A percentile compares a stretch with the other conserved stretches of the same genome.
Evolutionary conservation across 352 stramenopile species (phyloP).

Genomic region (Globisporangium emineosum): DNA sequence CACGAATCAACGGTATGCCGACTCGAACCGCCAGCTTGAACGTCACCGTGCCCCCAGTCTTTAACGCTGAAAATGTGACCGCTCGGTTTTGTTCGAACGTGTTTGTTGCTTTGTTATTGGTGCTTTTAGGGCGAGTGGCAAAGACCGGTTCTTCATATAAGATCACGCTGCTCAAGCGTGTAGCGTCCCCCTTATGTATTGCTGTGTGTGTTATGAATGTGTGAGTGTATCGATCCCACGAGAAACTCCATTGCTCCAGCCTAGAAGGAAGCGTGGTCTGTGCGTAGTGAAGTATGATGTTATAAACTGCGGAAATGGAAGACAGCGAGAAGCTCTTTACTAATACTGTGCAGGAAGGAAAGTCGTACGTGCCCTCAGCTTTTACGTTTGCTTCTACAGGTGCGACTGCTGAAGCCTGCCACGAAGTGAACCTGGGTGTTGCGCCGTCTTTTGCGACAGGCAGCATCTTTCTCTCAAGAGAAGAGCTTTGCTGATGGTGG

Average conservation of each 20-base stretch:
- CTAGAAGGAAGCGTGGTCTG: neutral
- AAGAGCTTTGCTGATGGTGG: slow-evolving; percentile 33
- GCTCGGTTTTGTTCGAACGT: neutral
- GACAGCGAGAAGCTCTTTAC: neutral
- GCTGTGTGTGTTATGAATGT: neutral
- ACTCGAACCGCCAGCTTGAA: neutral
- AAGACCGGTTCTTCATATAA: slow-evolving; percentile 10
- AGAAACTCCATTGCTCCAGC: neutral
- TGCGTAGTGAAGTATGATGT: neutral
- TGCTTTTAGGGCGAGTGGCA: neutral
- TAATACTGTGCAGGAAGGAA: no score
- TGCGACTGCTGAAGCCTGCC: slow-evolving; percentile 36
- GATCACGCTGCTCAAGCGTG: neutral
- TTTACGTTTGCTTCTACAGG: slow-evolving; percentile 40
- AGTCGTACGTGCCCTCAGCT: slow-evolving; percentile 22
- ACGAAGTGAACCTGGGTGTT: slow-evolving; percentile 48
- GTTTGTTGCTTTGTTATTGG: neutral
- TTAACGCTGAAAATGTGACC: slow-evolving; percentile 1
- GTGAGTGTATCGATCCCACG: neutral
- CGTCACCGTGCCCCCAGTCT: slow-evolving; percentile 1
- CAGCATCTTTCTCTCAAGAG: slow-evolving; percentile 45
- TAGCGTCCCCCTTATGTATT: neutral
- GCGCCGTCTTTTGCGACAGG: slow-evolving; percentile 51
- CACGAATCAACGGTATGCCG: slow-evolving; percentile 14
- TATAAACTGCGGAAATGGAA: neutral